Percentiles rank a stretch among this genome's conserved stretches.
Evolutionary conservation across 768 basidiomycete species (phyloP).

Genomic region (Gymnopilus junonius): DNA sequence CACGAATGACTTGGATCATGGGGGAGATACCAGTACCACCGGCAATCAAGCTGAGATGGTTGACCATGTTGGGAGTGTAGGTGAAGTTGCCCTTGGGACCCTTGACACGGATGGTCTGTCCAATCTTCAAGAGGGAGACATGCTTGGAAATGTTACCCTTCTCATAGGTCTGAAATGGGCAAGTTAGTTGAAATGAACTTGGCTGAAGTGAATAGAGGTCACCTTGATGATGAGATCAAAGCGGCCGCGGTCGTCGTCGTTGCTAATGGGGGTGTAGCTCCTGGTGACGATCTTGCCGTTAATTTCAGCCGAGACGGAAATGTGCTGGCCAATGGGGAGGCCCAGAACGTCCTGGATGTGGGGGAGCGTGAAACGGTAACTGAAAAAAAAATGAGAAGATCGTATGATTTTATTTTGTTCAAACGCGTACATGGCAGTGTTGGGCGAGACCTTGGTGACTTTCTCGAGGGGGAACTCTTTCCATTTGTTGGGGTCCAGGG

Average conservation of each 20-base stretch:
- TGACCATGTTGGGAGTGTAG: constrained; percentile 74
- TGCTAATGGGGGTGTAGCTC: constrained; percentile 95
- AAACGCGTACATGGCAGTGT: constrained; percentile 85
- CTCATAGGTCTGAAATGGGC: constrained; percentile 78
- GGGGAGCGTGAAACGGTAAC: constrained; percentile 92
- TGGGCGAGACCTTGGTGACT: constrained; percentile 87
- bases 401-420: constrained; percentile 1
- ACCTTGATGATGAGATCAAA: constrained; percentile 99
- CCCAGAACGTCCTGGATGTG: constrained; percentile 78
- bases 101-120: constrained; percentile 88
- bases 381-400: constrained; percentile 30
- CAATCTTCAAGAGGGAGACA: constrained; percentile 80
- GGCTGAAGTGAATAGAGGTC: constrained; percentile 13
- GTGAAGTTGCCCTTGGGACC: constrained; percentile 96
- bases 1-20: constrained; percentile 97
- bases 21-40: constrained; percentile 99
- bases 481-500: constrained; percentile 79
- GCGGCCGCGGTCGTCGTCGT: constrained; percentile 89
- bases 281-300: constrained; percentile 89
- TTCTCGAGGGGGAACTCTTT: constrained; percentile 79
- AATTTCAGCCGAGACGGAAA: constrained; percentile 88
- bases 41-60: constrained; percentile 93
- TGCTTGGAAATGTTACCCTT: constrained; percentile 96
- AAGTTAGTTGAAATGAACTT: constrained; percentile 3
- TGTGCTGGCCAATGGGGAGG: constrained; percentile 96